Evolutionary conservation across 495 filamentous ascomycete species (phyloP).

Genomic region (Echria macrotheca): DNA sequence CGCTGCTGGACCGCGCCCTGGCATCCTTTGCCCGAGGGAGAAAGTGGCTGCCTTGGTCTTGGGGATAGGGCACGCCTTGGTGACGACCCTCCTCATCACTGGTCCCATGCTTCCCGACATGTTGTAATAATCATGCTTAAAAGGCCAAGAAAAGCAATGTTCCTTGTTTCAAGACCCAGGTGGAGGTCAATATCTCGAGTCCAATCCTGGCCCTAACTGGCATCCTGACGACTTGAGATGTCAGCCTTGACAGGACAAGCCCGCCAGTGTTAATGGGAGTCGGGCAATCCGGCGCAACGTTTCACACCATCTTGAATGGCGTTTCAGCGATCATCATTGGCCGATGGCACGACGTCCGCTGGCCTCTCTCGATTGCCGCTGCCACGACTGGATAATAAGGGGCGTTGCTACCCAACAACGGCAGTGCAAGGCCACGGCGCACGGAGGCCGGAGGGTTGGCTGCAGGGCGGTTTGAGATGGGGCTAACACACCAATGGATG

Average conservation of each 20-base stretch:
- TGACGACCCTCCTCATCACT: background rate
- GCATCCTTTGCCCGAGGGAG: background rate
- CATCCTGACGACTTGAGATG: too few relatives aligned
- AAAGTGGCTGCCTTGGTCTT: too few relatives aligned
- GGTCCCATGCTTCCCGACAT: background rate
- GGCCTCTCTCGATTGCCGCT: too few relatives aligned
- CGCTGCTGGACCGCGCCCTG: slow-evolving; percentile 3
- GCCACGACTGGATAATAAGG: background rate
- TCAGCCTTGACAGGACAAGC: too few relatives aligned
- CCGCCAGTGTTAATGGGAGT: too few relatives aligned
- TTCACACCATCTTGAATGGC: background rate
- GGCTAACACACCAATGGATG: too few relatives aligned
- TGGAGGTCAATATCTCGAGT: background rate
- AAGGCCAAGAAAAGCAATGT: background rate
- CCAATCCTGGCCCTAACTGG: too few relatives aligned
- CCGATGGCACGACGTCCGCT: too few relatives aligned
- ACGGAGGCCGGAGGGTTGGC: background rate
- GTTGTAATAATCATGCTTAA: too few relatives aligned
- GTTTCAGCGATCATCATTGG: too few relatives aligned
- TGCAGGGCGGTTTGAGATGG: background rate
- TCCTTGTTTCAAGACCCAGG: background rate
- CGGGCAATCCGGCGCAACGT: background rate
- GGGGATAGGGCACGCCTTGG: too few relatives aligned
- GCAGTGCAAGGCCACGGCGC: too few relatives aligned
- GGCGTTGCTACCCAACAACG: background rate